Conservation (phyloP, 1,284 basidiomycete genomes). For the Pascua sp. region DNA sequence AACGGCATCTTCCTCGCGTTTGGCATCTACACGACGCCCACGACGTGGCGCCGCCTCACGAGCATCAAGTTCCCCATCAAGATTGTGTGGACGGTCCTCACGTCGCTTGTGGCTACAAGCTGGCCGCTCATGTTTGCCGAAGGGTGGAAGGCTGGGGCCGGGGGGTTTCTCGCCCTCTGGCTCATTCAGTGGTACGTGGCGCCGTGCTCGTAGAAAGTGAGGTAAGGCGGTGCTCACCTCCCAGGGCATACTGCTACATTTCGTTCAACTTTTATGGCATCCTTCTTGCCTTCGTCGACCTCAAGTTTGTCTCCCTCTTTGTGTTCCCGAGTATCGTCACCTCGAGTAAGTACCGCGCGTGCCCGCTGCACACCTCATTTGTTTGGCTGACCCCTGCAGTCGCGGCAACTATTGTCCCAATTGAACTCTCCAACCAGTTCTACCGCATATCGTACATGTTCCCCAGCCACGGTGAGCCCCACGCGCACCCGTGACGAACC, state of each 20-base stretch:
- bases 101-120: conserved; percentile 9
- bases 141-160: background rate
- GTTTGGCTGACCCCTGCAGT: background rate
- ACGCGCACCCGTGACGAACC: too few relatives aligned
- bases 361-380: too few relatives aligned
- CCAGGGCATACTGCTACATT: conserved; percentile 8
- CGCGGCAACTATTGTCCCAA: conserved; percentile 18
- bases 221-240: too few relatives aligned
- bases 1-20: conserved; percentile 17
- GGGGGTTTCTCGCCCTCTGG: conserved; percentile 24
- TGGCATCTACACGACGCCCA: conserved; percentile 15
- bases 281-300: conserved; percentile 13
- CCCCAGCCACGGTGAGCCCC: conserved; percentile 5
- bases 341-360: background rate
- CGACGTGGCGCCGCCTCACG: conserved; percentile 1
- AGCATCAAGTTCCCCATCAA: conserved; percentile 13
- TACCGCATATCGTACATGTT: conserved; percentile 23
- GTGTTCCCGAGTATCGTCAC: conserved; percentile 12
- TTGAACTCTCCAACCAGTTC: conserved; percentile 19
- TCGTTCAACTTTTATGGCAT: conserved; percentile 16
- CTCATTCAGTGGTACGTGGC: too few relatives aligned
- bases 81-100: conserved; percentile 19
- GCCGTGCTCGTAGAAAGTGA: too few relatives aligned
- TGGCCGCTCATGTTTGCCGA: too few relatives aligned
- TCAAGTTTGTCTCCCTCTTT: conserved; percentile 11